Percentiles rank a stretch among this genome's conserved stretches.
Conservation (phyloP, 331 rosid species). For the Rhamnella rubrinervis region DNA sequence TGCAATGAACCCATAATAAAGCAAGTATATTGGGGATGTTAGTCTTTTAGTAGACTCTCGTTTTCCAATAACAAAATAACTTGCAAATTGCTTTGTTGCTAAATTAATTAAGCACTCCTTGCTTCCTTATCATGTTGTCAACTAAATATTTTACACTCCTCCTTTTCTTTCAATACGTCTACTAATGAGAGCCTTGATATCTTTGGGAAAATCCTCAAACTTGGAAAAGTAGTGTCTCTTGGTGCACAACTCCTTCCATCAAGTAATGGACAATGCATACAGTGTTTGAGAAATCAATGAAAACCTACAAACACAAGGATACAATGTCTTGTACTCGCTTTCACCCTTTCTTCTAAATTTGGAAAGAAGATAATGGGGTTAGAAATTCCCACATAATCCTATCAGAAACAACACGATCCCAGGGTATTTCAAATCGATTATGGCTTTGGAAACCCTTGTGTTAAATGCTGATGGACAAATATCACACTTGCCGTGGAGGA, state of each 20-base stretch:
- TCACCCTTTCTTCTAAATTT: too few relatives aligned
- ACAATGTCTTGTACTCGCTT: too few relatives aligned
- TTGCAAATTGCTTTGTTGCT: too few relatives aligned
- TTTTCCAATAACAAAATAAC: too few relatives aligned
- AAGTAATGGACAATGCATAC: conserved; percentile 42
- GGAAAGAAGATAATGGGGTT: conserved; percentile 65
- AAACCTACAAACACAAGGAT: too few relatives aligned
- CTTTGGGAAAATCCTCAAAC: conserved; percentile 62
- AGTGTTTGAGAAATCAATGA: conserved; percentile 52
- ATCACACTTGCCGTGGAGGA: conserved; percentile 32
- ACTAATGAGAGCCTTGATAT: conserved; percentile 53
- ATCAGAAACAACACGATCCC: conserved; percentile 52
- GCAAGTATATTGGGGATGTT: too few relatives aligned
- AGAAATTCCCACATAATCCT: conserved; percentile 69
- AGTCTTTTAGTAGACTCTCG: too few relatives aligned
- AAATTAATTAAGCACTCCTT: too few relatives aligned
- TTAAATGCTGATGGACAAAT: conserved; percentile 49
- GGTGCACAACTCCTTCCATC: conserved; percentile 66
- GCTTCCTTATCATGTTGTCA: too few relatives aligned
- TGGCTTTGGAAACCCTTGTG: conserved; percentile 52
- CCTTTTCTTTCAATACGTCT: too few relatives aligned
- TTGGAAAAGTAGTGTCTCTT: conserved; percentile 71
- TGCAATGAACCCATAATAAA: too few relatives aligned
- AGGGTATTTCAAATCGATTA: conserved; percentile 38
- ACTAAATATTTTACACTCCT: too few relatives aligned